phyloP scores from a whole-genome alignment of 169 alveolate genomes.

The Plasmodium billcollinsi region DNA sequence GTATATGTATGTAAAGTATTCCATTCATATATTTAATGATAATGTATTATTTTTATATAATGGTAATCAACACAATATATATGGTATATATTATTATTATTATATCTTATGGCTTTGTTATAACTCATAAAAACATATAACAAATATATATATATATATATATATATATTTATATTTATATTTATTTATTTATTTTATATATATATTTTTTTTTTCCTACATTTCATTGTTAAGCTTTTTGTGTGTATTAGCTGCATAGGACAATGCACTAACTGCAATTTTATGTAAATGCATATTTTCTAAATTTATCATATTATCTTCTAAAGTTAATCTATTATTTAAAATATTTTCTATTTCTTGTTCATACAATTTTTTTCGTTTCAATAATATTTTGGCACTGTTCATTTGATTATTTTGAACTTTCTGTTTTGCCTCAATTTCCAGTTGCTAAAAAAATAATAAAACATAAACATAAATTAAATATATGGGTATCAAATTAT shows the following conservation, averaged over 20 bases:
- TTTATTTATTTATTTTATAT: neutral
- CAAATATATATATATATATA: neutral
- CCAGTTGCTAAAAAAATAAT: conserved; percentile 48
- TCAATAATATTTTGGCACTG: conserved; percentile 81
- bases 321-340: conserved; percentile 82
- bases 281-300: conserved; percentile 87
- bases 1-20: neutral
- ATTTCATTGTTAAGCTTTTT: conserved; percentile 72
- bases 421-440: conserved; percentile 73
- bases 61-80: too few relatives aligned
- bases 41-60: too few relatives aligned
- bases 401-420: conserved; percentile 73
- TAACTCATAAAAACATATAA: neutral
- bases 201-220: conserved; percentile 3
- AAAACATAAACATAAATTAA: neutral
- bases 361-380: conserved; percentile 83
- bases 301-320: conserved; percentile 84
- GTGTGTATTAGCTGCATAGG: conserved; percentile 74
- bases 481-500: too few relatives aligned
- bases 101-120: neutral
- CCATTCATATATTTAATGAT: too few relatives aligned
- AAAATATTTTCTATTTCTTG: conserved; percentile 80
- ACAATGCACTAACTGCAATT: conserved; percentile 83
- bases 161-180: conserved; percentile 5
- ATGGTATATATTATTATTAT: too few relatives aligned